Base-by-base conservation (phyloP, 2,329 filamentous ascomycete genomes). In the Onygenales sp. region DNA sequence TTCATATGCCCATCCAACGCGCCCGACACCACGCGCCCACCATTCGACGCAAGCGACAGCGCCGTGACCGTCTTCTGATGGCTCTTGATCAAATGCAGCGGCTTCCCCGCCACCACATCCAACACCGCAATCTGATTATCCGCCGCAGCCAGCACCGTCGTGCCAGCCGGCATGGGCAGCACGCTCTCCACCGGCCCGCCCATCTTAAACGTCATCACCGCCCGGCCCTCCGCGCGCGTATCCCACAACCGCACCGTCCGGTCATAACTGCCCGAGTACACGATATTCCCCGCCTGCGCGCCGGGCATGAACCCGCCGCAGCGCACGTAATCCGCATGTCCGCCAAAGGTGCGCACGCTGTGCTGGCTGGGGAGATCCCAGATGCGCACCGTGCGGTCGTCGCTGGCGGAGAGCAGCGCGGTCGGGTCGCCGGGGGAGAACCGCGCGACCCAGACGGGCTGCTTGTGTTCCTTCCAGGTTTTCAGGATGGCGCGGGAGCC, bases 51-150 rank as follows among this genome's bases (percentile, higher is more conserved):
- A 36, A 94, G 75, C 50, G 86, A 85, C 52, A 98, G 78, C 7
- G 87, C 85, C 0, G 93, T 97, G 56, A 98, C 91, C 0, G 93
- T 95, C 81, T 97, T 98, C 67, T 98, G 93, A 71, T 98, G 93
- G 68, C 94, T 97, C 61, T 85, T 85, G 58, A 98, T 85, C 65
- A 95, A 77, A 61, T 90, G 86, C 54, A 95, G 76, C 4, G 92
- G 90, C 65, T 89, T 89, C 31, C 88, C 93, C 49, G 91, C 92
- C 13, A 97, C 86, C 44, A 98, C 80, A 68, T 98, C 93, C 57
- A 98, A 79, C 9, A 98, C 89, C 5, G 87, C 90, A 63, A 98
- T 89, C 57, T 87, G 82, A 65, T 88, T 94, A 54, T 88, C 91
- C 14, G 90, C 84, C 2, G 92, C 83, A 10, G 90, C 90, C 36